Conservation (phyloP, 2,329 filamentous ascomycete species). For the Aspergillus fructus region DNA sequence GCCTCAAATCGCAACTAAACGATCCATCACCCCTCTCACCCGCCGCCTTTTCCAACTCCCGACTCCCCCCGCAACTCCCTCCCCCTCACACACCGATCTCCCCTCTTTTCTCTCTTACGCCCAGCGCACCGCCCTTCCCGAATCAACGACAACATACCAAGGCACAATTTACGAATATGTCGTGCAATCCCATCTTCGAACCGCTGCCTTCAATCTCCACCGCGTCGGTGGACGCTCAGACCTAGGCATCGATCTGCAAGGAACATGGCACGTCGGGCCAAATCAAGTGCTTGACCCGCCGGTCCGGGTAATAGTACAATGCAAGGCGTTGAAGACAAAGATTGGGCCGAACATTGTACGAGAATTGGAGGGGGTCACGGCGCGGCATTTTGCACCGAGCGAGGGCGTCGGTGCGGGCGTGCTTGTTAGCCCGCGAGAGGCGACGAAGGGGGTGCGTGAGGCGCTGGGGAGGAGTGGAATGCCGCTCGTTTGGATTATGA, state of each 20-base stretch:
- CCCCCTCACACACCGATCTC: constrained; percentile 38
- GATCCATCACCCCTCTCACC: constrained; percentile 26
- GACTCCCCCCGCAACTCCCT: constrained; percentile 32
- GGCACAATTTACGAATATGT: constrained; percentile 51
- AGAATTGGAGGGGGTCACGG: constrained; percentile 66
- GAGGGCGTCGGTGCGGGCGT: constrained; percentile 55
- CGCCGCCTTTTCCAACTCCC: constrained; percentile 39
- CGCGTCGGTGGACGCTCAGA: constrained; percentile 48
- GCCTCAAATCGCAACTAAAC: neutral
- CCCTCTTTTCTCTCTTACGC: constrained; percentile 43
- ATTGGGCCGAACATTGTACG: constrained; percentile 46
- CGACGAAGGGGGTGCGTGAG: constrained; percentile 76
- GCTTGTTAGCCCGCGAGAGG: constrained; percentile 65
- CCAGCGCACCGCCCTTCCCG: constrained; percentile 35
- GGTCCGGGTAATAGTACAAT: constrained; percentile 47
- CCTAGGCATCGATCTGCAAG: constrained; percentile 48
- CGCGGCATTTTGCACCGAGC: constrained; percentile 60
- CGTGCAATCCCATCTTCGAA: constrained; percentile 39
- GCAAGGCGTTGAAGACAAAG: constrained; percentile 45
- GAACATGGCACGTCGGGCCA: constrained; percentile 38
- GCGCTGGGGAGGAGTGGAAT: constrained; percentile 65
- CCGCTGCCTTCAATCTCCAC: constrained; percentile 39
- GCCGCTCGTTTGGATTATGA: constrained; percentile 66
- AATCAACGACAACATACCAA: constrained; percentile 41
- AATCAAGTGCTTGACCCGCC: constrained; percentile 20